These are phyloP conservation scores for Penicillium paxilli DNA, from an alignment of 495 filamentous ascomycete genomes.

Conservation along the genomic window DNA sequence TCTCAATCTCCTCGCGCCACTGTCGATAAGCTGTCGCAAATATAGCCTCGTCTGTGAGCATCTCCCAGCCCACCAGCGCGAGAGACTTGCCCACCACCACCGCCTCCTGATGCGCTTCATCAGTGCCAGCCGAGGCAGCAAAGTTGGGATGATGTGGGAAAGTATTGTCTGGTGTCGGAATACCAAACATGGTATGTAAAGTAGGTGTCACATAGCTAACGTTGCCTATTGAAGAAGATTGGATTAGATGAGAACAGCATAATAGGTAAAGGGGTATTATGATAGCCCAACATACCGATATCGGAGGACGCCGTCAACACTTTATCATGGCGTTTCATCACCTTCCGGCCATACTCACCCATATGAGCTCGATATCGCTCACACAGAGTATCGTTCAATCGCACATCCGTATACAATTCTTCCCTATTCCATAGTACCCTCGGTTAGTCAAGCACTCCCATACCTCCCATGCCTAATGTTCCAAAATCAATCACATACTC, in stretches of 20 bases:
- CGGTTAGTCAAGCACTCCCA: too few relatives aligned
- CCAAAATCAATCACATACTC: conserved; percentile 22
- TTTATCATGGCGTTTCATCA: conserved; percentile 48
- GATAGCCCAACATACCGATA: conserved; percentile 51
- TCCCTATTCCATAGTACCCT: conserved; percentile 18
- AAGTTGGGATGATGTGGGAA: conserved; percentile 64
- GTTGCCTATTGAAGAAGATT: conserved; percentile 42
- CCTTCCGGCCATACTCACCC: conserved; percentile 45
- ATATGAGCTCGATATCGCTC: conserved; percentile 53
- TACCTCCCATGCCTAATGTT: not conserved
- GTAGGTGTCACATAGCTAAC: conserved; percentile 65
- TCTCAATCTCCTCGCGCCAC: conserved; percentile 27
- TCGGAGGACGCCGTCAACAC: conserved; percentile 50
- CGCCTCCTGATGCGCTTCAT: conserved; percentile 49
- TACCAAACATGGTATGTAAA: conserved; percentile 58
- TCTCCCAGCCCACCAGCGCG: conserved; percentile 54
- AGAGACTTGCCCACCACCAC: conserved; percentile 57
- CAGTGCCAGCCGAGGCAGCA: conserved; percentile 55
- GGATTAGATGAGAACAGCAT: too few relatives aligned
- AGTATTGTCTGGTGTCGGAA: conserved; percentile 42
- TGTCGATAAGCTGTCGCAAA: conserved; percentile 33
- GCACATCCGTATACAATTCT: conserved; percentile 58
- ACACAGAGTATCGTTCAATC: conserved; percentile 59
- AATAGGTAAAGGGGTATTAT: too few relatives aligned
- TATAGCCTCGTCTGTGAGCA: conserved; percentile 46